Evolutionary conservation across 2,329 filamentous ascomycete species (phyloP).

Genomic region (Trichophyton rubrum): DNA sequence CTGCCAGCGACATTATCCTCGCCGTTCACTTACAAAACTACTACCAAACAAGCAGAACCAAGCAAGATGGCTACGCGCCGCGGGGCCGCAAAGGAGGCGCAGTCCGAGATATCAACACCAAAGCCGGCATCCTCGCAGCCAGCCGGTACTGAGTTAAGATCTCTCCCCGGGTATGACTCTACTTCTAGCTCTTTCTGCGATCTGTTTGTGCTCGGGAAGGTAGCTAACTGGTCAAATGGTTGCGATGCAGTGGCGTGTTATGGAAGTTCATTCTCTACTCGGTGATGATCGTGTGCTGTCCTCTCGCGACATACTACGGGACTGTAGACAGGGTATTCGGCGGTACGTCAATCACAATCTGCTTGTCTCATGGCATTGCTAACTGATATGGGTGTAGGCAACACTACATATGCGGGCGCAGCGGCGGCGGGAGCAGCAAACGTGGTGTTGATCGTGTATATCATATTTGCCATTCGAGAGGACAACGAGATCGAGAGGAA

Average conservation of each 20-base stretch:
- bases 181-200: neutral
- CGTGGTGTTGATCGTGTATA: constrained; percentile 77
- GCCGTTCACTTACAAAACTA: neutral
- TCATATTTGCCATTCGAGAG: constrained; percentile 82
- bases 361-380: neutral
- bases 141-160: neutral
- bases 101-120: neutral
- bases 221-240: constrained; percentile 4
- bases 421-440: constrained; percentile 84
- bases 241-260: constrained; percentile 57
- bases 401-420: constrained; percentile 75
- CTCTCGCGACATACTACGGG: constrained; percentile 79
- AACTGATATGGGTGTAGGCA: constrained; percentile 45
- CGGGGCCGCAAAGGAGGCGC: neutral
- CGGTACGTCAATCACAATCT: constrained; percentile 41
- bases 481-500: constrained; percentile 68
- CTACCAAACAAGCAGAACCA: neutral
- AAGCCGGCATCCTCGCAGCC: neutral
- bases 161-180: neutral
- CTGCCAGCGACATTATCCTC: neutral
- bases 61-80: neutral
- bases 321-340: constrained; percentile 64
- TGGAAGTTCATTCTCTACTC: constrained; percentile 83
- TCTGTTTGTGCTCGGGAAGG: neutral
- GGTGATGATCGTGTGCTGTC: constrained; percentile 74